phyloP scores from a whole-genome alignment of 768 basidiomycete genomes.

The Lyophyllum decastes region DNA sequence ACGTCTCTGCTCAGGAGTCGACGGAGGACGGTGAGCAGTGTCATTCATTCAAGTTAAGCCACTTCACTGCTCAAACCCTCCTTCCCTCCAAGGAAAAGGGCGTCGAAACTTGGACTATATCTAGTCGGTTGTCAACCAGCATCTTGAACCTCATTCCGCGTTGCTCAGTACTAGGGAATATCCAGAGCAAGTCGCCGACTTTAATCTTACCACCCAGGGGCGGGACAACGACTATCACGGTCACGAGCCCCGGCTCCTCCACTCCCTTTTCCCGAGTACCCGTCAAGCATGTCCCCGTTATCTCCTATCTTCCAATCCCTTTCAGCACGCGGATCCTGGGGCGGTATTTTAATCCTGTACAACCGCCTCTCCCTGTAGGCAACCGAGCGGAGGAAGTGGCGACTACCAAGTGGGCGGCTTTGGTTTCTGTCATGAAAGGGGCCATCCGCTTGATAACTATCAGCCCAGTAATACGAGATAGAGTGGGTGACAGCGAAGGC shows the following conservation, averaged over 20 bases:
- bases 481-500: slow-evolving; percentile 24
- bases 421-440: slow-evolving; percentile 18
- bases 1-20: slow-evolving; percentile 31
- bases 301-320: slow-evolving; percentile 25
- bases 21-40: slow-evolving; percentile 26
- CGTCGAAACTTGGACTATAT: slow-evolving; percentile 36
- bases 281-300: slow-evolving; percentile 23
- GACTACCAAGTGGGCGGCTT: slow-evolving; percentile 21
- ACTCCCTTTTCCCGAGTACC: slow-evolving; percentile 32
- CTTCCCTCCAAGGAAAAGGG: slow-evolving; percentile 14
- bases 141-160: neutral
- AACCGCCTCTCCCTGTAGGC: slow-evolving; percentile 26
- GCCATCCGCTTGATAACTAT: slow-evolving; percentile 11
- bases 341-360: slow-evolving; percentile 14
- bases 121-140: slow-evolving; percentile 22
- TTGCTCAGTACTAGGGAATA: neutral
- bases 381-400: slow-evolving; percentile 21
- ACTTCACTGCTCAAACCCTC: neutral
- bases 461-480: slow-evolving; percentile 16
- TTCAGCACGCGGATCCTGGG: slow-evolving; percentile 18
- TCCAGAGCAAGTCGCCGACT: slow-evolving; percentile 31
- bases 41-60: neutral
- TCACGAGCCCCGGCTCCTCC: slow-evolving; percentile 18
- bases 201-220: slow-evolving; percentile 21
- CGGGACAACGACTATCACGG: slow-evolving; percentile 25